Evolutionary conservation across 2,329 filamentous ascomycete species (phyloP), one percentile per base, ranked within the genome.

Genomic region (Alternaria brassicicola): DNA sequence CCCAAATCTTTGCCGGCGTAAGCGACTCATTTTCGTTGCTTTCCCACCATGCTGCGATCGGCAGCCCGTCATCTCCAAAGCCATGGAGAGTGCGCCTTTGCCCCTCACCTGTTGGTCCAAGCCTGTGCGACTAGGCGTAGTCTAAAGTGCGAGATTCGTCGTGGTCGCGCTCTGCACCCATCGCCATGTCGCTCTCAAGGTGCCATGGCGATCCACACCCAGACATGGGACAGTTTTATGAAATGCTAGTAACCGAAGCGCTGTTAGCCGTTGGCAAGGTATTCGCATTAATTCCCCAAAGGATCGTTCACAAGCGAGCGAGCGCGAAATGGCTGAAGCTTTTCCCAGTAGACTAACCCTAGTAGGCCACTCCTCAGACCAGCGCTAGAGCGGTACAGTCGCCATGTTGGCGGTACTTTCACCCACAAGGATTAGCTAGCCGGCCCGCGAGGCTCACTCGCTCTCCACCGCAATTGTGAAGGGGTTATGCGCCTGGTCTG

Each of bases 401-500:
- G 66, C 72, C 72, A 67, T 62, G 64, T 62, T 63, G 63, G 62
- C 69, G 71, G 71, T 68, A 70, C 62, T 61, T 68, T 61, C 51
- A 57, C 46, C 41, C 56, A 62, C 70, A 72, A 68, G 70, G 69
- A 63, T 70, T 58, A 46, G 57, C 63, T 65, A 68, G 68, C 66
- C 55, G 61, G 49, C 52, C 71, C 64, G 52, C 70, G 69, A 73
- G 72, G 72, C 73, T 72, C 71, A 75, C 68, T 72, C 61, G 65
- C 67, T 64, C 65, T 64, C 70, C 69, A 71, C 67, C 57, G 66
- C 71, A 72, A 59, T 73, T 74, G 71, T 72, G 71, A 70, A 74
- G 51, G 64, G 62, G 48, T 74, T 72, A 72, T 74, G 72, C 71
- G 72, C 67, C 67, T 59, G 58, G 38, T 53, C 69, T 71, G 56